Evolutionary conservation across 148 eudicot genomes (phyloP).

Genomic region (Tetragonia tetragonoides): DNA sequence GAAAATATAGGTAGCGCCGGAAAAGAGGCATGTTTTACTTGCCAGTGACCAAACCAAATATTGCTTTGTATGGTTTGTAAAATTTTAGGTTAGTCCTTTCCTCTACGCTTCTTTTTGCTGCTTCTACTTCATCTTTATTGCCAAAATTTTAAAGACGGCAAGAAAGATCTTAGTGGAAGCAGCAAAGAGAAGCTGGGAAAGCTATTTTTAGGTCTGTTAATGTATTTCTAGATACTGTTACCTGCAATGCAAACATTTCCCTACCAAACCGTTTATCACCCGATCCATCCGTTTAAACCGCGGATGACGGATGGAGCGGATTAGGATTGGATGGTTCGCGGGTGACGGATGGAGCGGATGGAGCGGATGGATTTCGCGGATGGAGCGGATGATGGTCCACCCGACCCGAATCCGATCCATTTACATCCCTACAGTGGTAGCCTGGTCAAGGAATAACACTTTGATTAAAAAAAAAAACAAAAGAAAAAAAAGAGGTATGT

Average conservation of each 20-base stretch:
- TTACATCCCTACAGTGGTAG: no score
- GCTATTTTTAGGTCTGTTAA: slow-evolving; percentile 21
- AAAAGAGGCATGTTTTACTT: neutral
- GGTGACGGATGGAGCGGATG: no score
- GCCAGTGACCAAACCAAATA: neutral
- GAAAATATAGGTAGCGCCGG: no score
- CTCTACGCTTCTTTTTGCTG: slow-evolving; percentile 96
- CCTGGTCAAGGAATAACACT: no score
- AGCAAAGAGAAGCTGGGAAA: slow-evolving; percentile 94
- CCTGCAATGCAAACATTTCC: slow-evolving; percentile 34
- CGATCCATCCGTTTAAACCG: no score
- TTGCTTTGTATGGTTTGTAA: slow-evolving; percentile 27
- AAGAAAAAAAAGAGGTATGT: no score
- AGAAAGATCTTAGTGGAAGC: slow-evolving; percentile 79
- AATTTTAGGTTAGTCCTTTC: slow-evolving; percentile 24
- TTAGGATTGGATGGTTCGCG: no score
- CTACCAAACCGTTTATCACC: neutral
- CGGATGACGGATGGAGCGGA: no score
- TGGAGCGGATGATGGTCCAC: no score
- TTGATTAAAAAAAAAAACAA: no score
- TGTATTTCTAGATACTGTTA: neutral
- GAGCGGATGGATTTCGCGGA: no score
- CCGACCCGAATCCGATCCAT: no score
- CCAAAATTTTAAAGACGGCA: slow-evolving; percentile 31
- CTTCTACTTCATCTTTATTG: slow-evolving; percentile 84